Evolutionary conservation across 2,329 filamentous ascomycete genomes (phyloP).

Genomic region (Cladosporium austrohemisphaericum): DNA sequence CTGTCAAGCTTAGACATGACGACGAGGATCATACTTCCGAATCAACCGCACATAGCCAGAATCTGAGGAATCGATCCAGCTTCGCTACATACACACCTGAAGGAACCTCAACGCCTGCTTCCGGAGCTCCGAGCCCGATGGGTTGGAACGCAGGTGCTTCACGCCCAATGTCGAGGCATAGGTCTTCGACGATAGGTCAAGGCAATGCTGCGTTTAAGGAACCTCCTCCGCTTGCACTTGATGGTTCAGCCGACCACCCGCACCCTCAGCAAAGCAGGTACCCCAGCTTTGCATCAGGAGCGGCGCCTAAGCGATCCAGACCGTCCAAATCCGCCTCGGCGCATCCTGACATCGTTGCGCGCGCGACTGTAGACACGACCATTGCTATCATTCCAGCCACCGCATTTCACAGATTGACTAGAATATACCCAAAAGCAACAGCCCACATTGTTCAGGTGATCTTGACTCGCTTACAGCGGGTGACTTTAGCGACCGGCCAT

Average conservation of each 20-base stretch:
- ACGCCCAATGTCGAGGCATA: conserved; percentile 26
- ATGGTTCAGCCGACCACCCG: conserved; percentile 26
- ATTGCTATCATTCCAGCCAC: conserved; percentile 98
- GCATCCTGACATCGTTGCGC: conserved; percentile 94
- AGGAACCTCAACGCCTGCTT: conserved; percentile 23
- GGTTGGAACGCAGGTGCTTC: conserved; percentile 22
- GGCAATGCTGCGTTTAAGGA: conserved; percentile 23
- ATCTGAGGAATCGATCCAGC: conserved; percentile 24
- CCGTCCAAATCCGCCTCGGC: conserved; percentile 63
- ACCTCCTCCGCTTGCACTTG: conserved; percentile 29
- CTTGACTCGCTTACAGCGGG: conserved; percentile 85
- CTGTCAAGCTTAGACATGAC: conserved; percentile 72
- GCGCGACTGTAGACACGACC: conserved; percentile 92
- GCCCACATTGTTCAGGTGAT: conserved; percentile 98
- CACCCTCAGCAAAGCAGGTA: conserved; percentile 22
- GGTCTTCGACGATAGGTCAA: conserved; percentile 19
- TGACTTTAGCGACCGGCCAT: conserved; percentile 91
- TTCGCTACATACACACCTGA: conserved; percentile 20
- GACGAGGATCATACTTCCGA: conserved; percentile 55
- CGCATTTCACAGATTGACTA: conserved; percentile 86
- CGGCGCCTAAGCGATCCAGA: conserved; percentile 19
- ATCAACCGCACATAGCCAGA: conserved; percentile 19
- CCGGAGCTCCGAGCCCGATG: conserved; percentile 24
- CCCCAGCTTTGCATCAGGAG: conserved; percentile 24
- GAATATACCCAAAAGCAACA: conserved; percentile 92